phyloP scores from a whole-genome alignment of 2,329 filamentous ascomycete genomes.

The Alternaria gaisen region DNA sequence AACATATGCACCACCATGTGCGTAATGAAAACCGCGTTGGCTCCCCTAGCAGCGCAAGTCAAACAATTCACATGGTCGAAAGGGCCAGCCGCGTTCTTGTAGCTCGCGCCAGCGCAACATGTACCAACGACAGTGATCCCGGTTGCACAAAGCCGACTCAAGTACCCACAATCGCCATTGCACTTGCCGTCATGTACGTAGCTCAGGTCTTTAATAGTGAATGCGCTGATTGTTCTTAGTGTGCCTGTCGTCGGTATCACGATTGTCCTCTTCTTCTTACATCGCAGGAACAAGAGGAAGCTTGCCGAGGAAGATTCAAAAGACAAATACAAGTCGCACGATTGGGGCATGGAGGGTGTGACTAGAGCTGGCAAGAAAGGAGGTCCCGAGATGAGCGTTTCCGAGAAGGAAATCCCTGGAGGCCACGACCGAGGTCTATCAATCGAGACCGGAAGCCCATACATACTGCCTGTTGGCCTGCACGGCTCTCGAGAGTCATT shows the following conservation, averaged over 20 bases:
- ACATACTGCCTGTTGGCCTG: slow-evolving; percentile 86
- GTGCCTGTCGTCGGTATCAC: slow-evolving; percentile 76
- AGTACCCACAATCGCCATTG: slow-evolving; percentile 45
- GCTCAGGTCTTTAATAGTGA: not conserved
- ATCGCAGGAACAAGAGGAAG: slow-evolving; percentile 78
- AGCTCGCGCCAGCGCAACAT: slow-evolving; percentile 34
- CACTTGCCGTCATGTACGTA: slow-evolving; percentile 47
- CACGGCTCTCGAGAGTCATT: slow-evolving; percentile 86
- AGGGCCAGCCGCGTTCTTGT: slow-evolving; percentile 38
- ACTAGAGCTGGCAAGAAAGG: slow-evolving; percentile 45
- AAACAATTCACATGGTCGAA: slow-evolving; percentile 31
- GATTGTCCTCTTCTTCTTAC: slow-evolving; percentile 76
- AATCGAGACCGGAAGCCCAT: slow-evolving; percentile 78
- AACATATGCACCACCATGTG: slow-evolving; percentile 45
- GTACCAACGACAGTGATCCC: slow-evolving; percentile 44
- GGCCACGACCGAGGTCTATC: slow-evolving; percentile 62
- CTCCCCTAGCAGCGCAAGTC: slow-evolving; percentile 27
- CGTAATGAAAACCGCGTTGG: slow-evolving; percentile 31
- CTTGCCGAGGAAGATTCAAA: slow-evolving; percentile 79
- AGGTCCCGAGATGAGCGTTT: slow-evolving; percentile 66
- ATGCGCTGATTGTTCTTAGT: slow-evolving; percentile 59
- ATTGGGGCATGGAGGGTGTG: slow-evolving; percentile 80
- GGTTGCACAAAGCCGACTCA: slow-evolving; percentile 50
- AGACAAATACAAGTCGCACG: slow-evolving; percentile 88
- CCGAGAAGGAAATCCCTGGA: slow-evolving; percentile 54